Evolutionary conservation across 352 stramenopile species (phyloP), one percentile per base, ranked within the genome.

Genomic region (Pythium chondricola): DNA sequence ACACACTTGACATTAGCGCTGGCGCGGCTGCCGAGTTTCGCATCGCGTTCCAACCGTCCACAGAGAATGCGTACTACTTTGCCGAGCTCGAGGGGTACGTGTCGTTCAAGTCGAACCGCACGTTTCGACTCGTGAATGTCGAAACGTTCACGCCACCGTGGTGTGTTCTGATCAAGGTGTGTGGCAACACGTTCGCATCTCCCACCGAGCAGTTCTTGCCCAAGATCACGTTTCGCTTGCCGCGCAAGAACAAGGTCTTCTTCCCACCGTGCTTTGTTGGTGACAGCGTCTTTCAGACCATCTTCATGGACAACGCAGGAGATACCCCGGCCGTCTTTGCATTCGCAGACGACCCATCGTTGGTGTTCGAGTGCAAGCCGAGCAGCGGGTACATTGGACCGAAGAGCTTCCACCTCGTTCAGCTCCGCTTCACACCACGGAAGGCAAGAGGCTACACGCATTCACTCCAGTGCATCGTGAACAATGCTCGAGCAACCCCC

Each of bases 71-170:
- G 14, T 97, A 97, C 65, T 97, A 90, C 61, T 89, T 93, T 41
- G 70, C 71, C 14, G 88, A 97, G 58, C 65, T 97, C 7, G 91
- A 97, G 51, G 85, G 70, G 18, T 92, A 77, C 45, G 83, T 85
- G 30, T 86, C 82, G 17, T 96, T 96, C 56, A 96, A 97, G 48
- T 95, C 86, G 9, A 96, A 97, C 52, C 75, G 88, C 26, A 96
- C 85, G 11, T 98, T 98, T 50, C 85, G 92, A 6, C 76, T 97
- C 24, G 92, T 98, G 2, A 95, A 96, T 48, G 84, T 96, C 39
- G 69, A 87, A 29, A 95, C 87, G 16, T 91, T 97, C 35, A 90
- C 85, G 25, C 90, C 92, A 14, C 88, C 93, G 17, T 97, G 87
- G 88, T 93, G 71, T 37, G 33, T 97, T 1, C 61, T 82, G 5